Base-by-base conservation (phyloP, 1,139 yeast genomes). In the Yamadazyma oceani region DNA sequence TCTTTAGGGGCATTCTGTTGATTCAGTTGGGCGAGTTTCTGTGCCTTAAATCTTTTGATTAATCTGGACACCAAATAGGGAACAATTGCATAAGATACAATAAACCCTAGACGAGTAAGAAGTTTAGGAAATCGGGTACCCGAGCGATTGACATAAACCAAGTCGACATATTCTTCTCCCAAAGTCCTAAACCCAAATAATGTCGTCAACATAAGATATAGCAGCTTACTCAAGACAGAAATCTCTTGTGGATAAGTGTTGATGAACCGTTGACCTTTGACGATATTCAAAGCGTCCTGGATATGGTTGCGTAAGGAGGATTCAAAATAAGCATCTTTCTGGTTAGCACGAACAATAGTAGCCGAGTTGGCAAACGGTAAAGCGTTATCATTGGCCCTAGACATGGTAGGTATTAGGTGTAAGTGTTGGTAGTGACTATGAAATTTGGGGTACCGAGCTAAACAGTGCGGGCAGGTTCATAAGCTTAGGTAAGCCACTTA, bases 91-190 rank as follows among this genome's bases (percentile, higher is more conserved):
- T 80, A 82, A 1, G 80, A 64, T 2, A 72, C 32, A 1, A 82
- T 60, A 48, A 81, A 83, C 11, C 77, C 75, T 1, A 78, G 34
- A 40, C 83, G 62, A n/a, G 67, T 64, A 7, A 60, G n/a, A 1
- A 66, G 23, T 28, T 60, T 65, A 2, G 87, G 85, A n/a, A 83
- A 58, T 21, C 64, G 53, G 17, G 51, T 66, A 0, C 82, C 87
- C 37, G 60, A 62, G 41, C 71, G 68, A 41, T 57, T 72, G 5
- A 86, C 85, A 53, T 88, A 87, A 14, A 84, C 66, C 41, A 90
- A 66, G 59, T 90, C 96, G 13, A 90, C 92, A 58, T 90, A 90
- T 60, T 92, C 97, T 57, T 90, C 97, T 0, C 98, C 98, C 24
- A 90, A 64, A 0, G 97, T 90, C 40, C 94, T 69, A 4, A 87